Conservation (phyloP, 129 eudicot genomes). For the Silybum marianum region DNA sequence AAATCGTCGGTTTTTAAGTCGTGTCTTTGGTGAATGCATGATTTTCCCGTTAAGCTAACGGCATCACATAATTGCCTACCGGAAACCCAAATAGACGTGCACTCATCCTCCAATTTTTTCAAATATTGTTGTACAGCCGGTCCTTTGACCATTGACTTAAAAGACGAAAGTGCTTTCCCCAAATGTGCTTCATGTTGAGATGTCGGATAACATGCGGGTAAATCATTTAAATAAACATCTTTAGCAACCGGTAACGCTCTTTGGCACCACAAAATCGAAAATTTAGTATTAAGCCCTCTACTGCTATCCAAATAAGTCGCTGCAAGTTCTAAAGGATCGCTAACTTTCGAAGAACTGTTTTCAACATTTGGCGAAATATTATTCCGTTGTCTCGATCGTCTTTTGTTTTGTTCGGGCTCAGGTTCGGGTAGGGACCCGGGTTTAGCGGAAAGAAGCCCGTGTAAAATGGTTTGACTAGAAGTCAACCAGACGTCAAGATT, state of each 20-base stretch:
- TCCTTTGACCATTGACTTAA: constrained; percentile 89
- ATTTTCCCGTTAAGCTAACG: constrained; percentile 88
- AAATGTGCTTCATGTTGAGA: constrained; percentile 68
- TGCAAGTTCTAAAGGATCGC: constrained; percentile 60
- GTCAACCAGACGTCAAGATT: constrained; percentile 74
- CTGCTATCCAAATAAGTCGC: constrained; percentile 59
- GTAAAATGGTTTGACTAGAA: constrained; percentile 63
- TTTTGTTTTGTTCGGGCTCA: constrained; percentile 45
- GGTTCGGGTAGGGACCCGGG: constrained; percentile 32
- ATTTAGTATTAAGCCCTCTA: constrained; percentile 59
- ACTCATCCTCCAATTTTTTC: constrained; percentile 78
- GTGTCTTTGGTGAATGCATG: constrained; percentile 84
- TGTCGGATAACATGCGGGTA: constrained; percentile 83
- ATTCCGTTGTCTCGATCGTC: constrained; percentile 47
- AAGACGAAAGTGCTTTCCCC: constrained; percentile 61
- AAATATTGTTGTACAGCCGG: constrained; percentile 63
- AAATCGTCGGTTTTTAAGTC: constrained; percentile 30
- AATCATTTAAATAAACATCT: constrained; percentile 69
- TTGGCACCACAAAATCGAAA: constrained; percentile 84
- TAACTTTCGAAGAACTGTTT: constrained; percentile 31
- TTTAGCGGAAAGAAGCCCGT: constrained; percentile 68
- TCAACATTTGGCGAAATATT: constrained; percentile 34
- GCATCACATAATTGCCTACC: constrained; percentile 96
- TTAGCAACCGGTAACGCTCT: constrained; percentile 77
- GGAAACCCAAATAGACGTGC: constrained; percentile 75